Conservation (phyloP, 345 rosid genomes). For the Luvunga scandens region DNA sequence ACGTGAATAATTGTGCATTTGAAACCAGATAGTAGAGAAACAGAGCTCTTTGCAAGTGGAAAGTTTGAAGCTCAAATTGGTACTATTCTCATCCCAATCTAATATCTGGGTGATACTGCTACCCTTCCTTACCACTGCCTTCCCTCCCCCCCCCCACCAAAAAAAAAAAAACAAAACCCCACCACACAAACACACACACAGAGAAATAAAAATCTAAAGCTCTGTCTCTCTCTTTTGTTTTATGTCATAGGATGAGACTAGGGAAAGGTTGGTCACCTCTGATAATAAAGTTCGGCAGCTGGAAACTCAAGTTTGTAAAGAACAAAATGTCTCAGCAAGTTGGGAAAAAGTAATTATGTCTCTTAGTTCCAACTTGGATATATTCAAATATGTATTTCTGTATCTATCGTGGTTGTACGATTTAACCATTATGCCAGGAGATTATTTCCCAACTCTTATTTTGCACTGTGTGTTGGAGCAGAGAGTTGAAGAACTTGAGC, state of each 20-base stretch:
- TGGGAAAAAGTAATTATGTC: conserved; percentile 54
- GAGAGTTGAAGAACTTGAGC: conserved; percentile 83
- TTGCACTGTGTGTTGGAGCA: conserved; percentile 36
- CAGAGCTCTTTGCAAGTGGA: conserved; percentile 77
- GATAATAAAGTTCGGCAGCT: conserved; percentile 90
- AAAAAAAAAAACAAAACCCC: too few relatives aligned
- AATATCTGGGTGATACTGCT: not conserved
- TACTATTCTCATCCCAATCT: conserved; percentile 19
- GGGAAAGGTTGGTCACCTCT: conserved; percentile 77
- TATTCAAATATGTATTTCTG: not conserved
- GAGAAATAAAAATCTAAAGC: not conserved
- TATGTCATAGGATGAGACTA: conserved; percentile 68
- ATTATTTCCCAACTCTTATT: conserved; percentile 14
- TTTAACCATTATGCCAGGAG: not conserved
- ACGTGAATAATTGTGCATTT: conserved; percentile 20
- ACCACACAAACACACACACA: too few relatives aligned
- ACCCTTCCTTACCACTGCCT: not conserved
- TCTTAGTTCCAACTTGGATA: conserved; percentile 1
- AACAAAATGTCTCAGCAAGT: conserved; percentile 58
- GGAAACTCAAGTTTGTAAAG: conserved; percentile 77
- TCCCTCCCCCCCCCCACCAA: too few relatives aligned
- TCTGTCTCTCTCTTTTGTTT: conserved; percentile 14
- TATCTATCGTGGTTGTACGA: not conserved
- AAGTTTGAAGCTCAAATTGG: conserved; percentile 78
- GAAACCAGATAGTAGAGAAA: conserved; percentile 66